phyloP scores from a whole-genome alignment of 2,329 filamentous ascomycete genomes.

The Penicillium sp. region DNA sequence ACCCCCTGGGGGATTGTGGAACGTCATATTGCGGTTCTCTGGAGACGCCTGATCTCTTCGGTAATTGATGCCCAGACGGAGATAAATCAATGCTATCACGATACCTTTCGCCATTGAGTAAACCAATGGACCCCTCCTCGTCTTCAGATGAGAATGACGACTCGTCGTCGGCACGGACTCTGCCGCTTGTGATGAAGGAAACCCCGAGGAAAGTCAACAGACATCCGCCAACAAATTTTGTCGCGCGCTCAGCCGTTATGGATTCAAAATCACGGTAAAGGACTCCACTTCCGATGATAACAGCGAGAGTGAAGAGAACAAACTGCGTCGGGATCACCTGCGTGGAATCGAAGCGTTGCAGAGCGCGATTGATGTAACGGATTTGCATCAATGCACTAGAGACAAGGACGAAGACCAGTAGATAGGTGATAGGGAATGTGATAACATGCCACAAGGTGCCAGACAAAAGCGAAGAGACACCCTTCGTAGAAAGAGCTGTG shows the following conservation, averaged over 20 bases:
- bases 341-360: conserved; percentile 94
- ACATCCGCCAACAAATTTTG: conserved; percentile 88
- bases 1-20: conserved; percentile 31
- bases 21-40: conserved; percentile 17
- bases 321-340: conserved; percentile 98
- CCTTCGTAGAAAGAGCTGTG: conserved; percentile 94
- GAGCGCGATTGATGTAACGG: conserved; percentile 84
- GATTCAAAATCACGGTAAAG: conserved; percentile 94
- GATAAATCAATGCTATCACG: conserved; percentile 35
- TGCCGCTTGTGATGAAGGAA: conserved; percentile 91
- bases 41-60: conserved; percentile 17
- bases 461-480: conserved; percentile 90
- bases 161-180: conserved; percentile 58
- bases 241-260: conserved; percentile 67
- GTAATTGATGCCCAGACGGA: conserved; percentile 20
- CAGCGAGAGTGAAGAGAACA: conserved; percentile 91
- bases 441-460: conserved; percentile 86
- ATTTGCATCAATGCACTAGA: conserved; percentile 93
- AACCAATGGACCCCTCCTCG: conserved; percentile 55
- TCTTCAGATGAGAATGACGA: conserved; percentile 64
- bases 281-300: conserved; percentile 90
- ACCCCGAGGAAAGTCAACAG: conserved; percentile 91
- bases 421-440: conserved; percentile 87
- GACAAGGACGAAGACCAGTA: conserved; percentile 74
- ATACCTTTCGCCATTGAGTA: conserved; percentile 40